phyloP scores from a whole-genome alignment of 2,329 filamentous ascomycete genomes.

The Berkeleyomyces basicola region DNA sequence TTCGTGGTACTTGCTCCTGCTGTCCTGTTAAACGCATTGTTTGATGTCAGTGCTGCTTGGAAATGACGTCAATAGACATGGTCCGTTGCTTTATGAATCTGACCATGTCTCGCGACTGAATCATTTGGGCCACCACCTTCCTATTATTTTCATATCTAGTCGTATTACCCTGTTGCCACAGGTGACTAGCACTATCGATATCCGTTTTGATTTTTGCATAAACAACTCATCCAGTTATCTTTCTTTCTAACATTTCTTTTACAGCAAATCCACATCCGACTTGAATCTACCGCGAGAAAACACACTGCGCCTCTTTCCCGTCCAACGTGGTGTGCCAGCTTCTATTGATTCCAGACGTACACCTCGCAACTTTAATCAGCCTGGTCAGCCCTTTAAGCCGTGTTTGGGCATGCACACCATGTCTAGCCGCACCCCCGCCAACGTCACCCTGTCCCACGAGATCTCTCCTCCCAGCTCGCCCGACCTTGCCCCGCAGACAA shows the following conservation, averaged over 20 bases:
- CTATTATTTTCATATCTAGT: background rate
- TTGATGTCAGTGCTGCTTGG: too few species aligned
- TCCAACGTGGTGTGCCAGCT: background rate
- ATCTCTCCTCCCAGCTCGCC: slow-evolving; percentile 43
- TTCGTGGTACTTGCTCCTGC: background rate
- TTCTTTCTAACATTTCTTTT: background rate
- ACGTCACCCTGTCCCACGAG: slow-evolving; percentile 18
- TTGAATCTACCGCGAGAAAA: background rate
- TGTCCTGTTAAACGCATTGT: background rate
- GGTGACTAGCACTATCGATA: background rate
- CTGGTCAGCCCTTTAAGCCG: slow-evolving; percentile 1
- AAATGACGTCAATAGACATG: background rate
- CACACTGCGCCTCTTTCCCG: background rate
- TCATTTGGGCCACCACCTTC: background rate
- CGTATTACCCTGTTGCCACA: background rate
- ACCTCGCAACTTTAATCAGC: background rate
- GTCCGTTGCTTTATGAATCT: background rate
- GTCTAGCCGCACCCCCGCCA: background rate
- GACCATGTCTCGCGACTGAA: background rate
- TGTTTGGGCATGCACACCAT: background rate
- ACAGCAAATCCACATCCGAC: background rate
- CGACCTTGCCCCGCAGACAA: slow-evolving; percentile 20
- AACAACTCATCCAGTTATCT: background rate
- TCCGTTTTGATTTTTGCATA: background rate
- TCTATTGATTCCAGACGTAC: slow-evolving; percentile 1